Percentiles rank a stretch among this genome's conserved stretches.
These are phyloP conservation scores for Pseudocercospora eumusae DNA, from an alignment of 2,329 filamentous ascomycete genomes.

Conservation along the genomic window DNA sequence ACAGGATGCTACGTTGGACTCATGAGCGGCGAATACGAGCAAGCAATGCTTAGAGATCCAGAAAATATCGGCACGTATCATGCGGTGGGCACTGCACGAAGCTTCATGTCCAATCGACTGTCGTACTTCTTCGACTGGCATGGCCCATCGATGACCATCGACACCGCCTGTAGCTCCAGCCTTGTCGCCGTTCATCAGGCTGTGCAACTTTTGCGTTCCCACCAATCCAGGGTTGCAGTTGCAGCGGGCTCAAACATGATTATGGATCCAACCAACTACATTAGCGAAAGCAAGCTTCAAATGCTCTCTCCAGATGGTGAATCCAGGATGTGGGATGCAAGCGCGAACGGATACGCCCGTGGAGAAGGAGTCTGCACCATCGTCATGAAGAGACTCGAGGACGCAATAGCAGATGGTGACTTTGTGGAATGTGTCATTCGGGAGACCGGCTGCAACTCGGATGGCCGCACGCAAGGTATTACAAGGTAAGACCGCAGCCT, in stretches of 20 bases:
- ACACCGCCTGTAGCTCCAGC: slow-evolving; percentile 52
- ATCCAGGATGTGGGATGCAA: slow-evolving; percentile 38
- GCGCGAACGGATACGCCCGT: slow-evolving; percentile 55
- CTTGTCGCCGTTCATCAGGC: slow-evolving; percentile 42
- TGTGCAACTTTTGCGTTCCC: slow-evolving; percentile 36
- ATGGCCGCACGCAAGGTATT: too few species aligned
- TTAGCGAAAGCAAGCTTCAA: slow-evolving; percentile 25
- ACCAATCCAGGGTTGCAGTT: slow-evolving; percentile 29
- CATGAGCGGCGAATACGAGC: slow-evolving; percentile 29
- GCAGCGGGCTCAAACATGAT: too few species aligned
- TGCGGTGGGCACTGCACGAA: slow-evolving; percentile 26
- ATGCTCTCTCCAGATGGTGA: slow-evolving; percentile 34
- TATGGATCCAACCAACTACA: slow-evolving; percentile 31
- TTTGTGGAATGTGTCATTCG: slow-evolving; percentile 46
- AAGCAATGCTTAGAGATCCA: slow-evolving; percentile 26
- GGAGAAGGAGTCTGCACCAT: slow-evolving; percentile 57
- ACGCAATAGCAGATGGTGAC: slow-evolving; percentile 53
- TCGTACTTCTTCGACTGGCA: slow-evolving; percentile 30
- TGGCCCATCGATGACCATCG: slow-evolving; percentile 35
- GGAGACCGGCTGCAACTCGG: slow-evolving; percentile 42
- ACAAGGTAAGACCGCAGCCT: too few species aligned
- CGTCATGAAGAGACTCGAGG: slow-evolving; percentile 53
- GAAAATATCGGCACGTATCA: slow-evolving; percentile 27
- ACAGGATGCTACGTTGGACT: slow-evolving; percentile 30
- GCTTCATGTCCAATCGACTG: slow-evolving; percentile 31